Conservation (phyloP, 140 eudicot species). For the Oenanthe javanica region DNA sequence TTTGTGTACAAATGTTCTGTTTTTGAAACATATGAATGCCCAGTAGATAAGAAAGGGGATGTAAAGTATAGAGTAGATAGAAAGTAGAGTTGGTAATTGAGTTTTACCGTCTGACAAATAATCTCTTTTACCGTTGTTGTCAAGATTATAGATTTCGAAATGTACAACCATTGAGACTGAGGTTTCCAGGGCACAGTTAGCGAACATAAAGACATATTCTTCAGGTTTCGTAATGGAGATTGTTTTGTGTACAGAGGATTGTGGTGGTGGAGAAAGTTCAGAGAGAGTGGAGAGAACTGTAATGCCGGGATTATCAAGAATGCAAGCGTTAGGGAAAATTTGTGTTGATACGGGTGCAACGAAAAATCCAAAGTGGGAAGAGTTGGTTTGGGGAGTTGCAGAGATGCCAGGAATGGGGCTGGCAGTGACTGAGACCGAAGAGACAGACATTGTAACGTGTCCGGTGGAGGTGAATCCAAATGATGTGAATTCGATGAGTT, state of each 20-base stretch:
- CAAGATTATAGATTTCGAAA: slow-evolving; percentile 35
- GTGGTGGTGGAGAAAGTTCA: slow-evolving; percentile 33
- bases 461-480: slow-evolving; percentile 47
- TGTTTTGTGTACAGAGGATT: slow-evolving; percentile 25
- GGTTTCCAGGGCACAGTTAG: slow-evolving; percentile 33
- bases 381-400: slow-evolving; percentile 17
- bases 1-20: slow-evolving; percentile 29
- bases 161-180: slow-evolving; percentile 36
- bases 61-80: slow-evolving; percentile 25
- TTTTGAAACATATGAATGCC: slow-evolving; percentile 17
- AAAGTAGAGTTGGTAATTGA: slow-evolving; percentile 26
- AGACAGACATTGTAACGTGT: slow-evolving; percentile 17
- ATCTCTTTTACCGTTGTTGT: slow-evolving; percentile 15
- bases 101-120: slow-evolving; percentile 40
- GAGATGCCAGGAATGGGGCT: slow-evolving; percentile 21
- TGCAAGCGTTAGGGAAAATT: slow-evolving; percentile 26
- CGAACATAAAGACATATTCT: slow-evolving; percentile 32
- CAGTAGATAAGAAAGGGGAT: slow-evolving; percentile 26
- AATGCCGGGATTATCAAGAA: slow-evolving; percentile 21
- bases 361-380: slow-evolving; percentile 51
- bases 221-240: slow-evolving; percentile 32
- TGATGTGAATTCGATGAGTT: slow-evolving; percentile 41
- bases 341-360: slow-evolving; percentile 24
- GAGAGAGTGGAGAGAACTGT: slow-evolving; percentile 35
- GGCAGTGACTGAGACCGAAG: slow-evolving; percentile 30